These are phyloP conservation scores for Colletotrichum cordylinicola DNA, from an alignment of 2,329 filamentous ascomycete genomes.

Conservation along the genomic window DNA sequence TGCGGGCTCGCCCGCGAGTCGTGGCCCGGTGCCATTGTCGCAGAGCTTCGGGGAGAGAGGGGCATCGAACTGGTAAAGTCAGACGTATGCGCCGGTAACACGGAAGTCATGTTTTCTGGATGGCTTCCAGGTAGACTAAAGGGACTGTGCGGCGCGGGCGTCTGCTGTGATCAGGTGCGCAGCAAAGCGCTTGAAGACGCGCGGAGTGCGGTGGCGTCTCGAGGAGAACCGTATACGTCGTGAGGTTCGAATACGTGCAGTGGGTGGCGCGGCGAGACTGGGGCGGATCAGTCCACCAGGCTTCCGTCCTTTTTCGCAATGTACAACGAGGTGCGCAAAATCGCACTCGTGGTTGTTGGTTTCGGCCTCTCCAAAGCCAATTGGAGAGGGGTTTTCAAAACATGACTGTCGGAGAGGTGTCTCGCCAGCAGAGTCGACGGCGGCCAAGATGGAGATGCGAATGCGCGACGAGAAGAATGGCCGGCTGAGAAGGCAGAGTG, in stretches of 20 bases:
- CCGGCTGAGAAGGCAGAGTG: slow-evolving; percentile 2
- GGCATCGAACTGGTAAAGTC: slow-evolving; percentile 44
- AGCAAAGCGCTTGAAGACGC: neutral
- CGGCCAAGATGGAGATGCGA: slow-evolving; percentile 11
- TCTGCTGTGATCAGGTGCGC: slow-evolving; percentile 8
- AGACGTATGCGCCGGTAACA: slow-evolving; percentile 43
- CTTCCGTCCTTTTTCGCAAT: neutral
- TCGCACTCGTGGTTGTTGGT: slow-evolving; percentile 1
- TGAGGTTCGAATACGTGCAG: neutral
- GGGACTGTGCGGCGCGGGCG: neutral
- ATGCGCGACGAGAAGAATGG: neutral
- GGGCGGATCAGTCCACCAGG: neutral
- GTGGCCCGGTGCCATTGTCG: slow-evolving; percentile 48
- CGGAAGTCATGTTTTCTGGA: slow-evolving; percentile 43
- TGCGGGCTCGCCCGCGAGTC: slow-evolving; percentile 42
- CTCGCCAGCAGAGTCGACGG: slow-evolving; percentile 13
- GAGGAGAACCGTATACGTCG: neutral
- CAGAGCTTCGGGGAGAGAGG: slow-evolving; percentile 42
- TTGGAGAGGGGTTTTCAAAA: slow-evolving; percentile 33
- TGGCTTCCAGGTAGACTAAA: neutral
- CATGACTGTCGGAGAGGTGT: slow-evolving; percentile 31
- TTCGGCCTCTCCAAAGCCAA: slow-evolving; percentile 35
- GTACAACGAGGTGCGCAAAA: neutral
- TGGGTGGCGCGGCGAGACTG: neutral
- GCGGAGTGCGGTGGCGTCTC: neutral